Evolutionary conservation across 2,329 filamentous ascomycete genomes (phyloP).

Genomic region (Conoideocrella luteorostrata): DNA sequence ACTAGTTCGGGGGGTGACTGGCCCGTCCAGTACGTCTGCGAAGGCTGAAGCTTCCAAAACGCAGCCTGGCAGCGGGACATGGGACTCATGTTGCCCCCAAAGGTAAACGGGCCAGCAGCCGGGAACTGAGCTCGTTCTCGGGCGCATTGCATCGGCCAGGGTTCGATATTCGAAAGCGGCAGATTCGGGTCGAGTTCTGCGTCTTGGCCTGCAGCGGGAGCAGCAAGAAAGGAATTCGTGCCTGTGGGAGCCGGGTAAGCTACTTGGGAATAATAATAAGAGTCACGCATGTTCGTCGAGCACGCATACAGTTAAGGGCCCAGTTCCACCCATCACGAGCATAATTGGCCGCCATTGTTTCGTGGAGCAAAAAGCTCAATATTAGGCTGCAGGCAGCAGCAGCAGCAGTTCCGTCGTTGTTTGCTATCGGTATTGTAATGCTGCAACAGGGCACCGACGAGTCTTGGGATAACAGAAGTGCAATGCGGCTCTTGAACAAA

Average conservation of each 20-base stretch:
- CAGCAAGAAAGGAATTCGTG: not conserved
- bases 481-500: too few species aligned
- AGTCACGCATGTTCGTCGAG: not conserved
- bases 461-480: too few species aligned
- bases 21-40: too few species aligned
- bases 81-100: not conserved
- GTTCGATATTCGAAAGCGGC: not conserved
- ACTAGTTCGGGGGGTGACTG: not conserved
- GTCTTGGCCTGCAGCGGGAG: not conserved
- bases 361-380: too few species aligned
- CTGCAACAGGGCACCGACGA: too few species aligned
- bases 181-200: not conserved
- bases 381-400: too few species aligned
- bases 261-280: not conserved
- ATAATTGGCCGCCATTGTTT: slow-evolving; percentile 1
- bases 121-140: not conserved
- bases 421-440: not conserved
- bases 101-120: not conserved
- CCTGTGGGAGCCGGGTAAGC: not conserved
- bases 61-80: not conserved
- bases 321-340: not conserved
- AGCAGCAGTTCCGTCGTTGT: not conserved
- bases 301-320: slow-evolving; percentile 1
- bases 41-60: not conserved
- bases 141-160: too few species aligned